These are phyloP conservation scores for Solanum sejunctum DNA, from an alignment of 257 asterid genomes.

Conservation along the genomic window DNA sequence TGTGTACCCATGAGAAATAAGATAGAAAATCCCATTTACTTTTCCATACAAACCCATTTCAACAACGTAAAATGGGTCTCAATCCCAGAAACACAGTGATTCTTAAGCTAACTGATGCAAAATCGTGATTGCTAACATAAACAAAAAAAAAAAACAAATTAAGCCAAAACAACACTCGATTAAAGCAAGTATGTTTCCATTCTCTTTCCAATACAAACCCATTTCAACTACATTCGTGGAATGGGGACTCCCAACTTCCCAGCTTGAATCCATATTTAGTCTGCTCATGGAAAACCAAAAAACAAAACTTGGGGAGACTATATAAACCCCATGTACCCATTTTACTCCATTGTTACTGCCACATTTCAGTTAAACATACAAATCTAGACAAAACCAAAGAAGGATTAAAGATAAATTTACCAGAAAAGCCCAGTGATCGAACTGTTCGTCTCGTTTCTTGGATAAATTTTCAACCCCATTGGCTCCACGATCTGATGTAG, in stretches of 20 bases:
- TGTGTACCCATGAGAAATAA: not conserved
- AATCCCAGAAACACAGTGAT: not conserved
- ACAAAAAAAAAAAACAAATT: not conserved
- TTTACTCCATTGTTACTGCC: not conserved
- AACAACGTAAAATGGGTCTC: not conserved
- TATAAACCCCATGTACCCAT: too few species aligned
- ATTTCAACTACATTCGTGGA: not conserved
- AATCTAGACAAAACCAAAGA: not conserved
- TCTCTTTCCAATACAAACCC: not conserved
- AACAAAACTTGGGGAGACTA: too few species aligned
- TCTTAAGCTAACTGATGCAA: not conserved
- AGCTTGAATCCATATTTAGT: too few species aligned
- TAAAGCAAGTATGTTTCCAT: not conserved
- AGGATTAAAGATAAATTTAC: constrained; percentile 5
- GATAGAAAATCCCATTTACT: not conserved
- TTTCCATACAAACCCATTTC: not conserved
- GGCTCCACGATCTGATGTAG: not conserved
- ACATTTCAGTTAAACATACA: not conserved
- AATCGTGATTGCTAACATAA: not conserved
- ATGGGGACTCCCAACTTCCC: not conserved
- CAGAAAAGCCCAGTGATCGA: constrained; percentile 26
- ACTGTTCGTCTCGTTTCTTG: constrained; percentile 3
- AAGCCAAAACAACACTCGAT: not conserved
- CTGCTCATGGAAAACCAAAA: too few species aligned
- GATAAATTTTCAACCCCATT: not conserved